Percentiles rank a stretch among this genome's conserved stretches.
Evolutionary conservation across 768 basidiomycete genomes (phyloP).

Genomic region (Rhodotorula paludigena): DNA sequence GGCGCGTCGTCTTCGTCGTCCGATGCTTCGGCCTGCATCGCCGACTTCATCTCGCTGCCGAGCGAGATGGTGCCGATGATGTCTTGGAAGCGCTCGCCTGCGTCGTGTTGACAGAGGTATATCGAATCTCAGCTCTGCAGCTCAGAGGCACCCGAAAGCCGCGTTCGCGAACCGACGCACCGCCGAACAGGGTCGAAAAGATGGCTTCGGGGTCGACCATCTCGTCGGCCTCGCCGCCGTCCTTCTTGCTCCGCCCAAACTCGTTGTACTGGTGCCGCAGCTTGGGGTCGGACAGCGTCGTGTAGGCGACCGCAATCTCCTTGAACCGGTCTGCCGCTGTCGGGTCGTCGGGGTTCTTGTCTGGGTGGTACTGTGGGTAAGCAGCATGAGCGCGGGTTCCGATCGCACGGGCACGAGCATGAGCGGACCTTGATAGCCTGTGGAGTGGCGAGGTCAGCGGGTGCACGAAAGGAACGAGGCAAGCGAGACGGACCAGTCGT

Average conservation of each 20-base stretch:
- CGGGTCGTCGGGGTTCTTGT: conserved; percentile 86
- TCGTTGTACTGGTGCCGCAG: conserved; percentile 77
- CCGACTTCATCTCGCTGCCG: conserved; percentile 86
- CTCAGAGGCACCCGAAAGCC: not conserved
- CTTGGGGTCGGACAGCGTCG: conserved; percentile 30
- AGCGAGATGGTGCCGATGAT: conserved; percentile 85
- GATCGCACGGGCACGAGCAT: conserved; percentile 52
- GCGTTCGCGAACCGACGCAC: conserved; percentile 47
- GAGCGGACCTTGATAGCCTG: conserved; percentile 67
- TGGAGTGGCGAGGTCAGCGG: conserved; percentile 45
- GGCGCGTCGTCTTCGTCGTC: conserved; percentile 42
- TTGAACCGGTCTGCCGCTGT: conserved; percentile 61
- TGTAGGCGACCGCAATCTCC: conserved; percentile 72
- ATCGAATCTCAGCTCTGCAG: not conserved
- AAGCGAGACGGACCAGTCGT: conserved; percentile 44
- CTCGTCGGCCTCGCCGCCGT: conserved; percentile 75
- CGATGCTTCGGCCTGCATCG: conserved; percentile 78
- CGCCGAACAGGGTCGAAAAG: conserved; percentile 72
- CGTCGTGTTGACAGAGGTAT: rapidly evolving
- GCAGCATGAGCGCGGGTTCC: not conserved
- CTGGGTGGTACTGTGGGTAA: conserved; percentile 48
- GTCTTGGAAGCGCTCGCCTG: conserved; percentile 50
- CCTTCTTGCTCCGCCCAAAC: conserved; percentile 63
- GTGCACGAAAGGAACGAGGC: not conserved
- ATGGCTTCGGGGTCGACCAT: conserved; percentile 69